phyloP scores from a whole-genome alignment of 805 yeast species.

The Candida loeiensis region DNA sequence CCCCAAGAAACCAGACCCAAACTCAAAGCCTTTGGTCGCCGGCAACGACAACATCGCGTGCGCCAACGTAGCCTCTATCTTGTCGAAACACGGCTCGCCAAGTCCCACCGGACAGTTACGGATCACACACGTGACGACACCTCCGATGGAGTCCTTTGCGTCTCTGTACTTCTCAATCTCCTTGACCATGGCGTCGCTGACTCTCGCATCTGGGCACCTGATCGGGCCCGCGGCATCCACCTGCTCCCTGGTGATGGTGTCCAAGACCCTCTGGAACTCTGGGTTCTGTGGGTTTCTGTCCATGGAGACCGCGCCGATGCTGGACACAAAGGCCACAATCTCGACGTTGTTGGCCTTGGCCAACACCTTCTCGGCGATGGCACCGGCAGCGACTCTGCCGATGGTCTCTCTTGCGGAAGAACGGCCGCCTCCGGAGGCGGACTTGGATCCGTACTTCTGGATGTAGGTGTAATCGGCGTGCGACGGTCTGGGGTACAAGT shows the following conservation, averaged over 20 bases:
- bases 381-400: constrained; percentile 98
- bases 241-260: constrained; percentile 78
- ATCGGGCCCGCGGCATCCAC: constrained; percentile 88
- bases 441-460: constrained; percentile 86
- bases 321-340: constrained; percentile 94
- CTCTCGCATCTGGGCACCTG: constrained; percentile 81
- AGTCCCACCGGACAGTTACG: constrained; percentile 93
- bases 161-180: constrained; percentile 86
- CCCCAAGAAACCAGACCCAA: constrained; percentile 95
- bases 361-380: constrained; percentile 91
- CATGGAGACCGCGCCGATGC: constrained; percentile 80
- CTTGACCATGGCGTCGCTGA: constrained; percentile 76
- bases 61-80: constrained; percentile 90
- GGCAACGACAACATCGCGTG: constrained; percentile 98
- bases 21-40: constrained; percentile 96
- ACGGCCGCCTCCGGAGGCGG: constrained; percentile 96
- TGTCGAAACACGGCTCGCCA: constrained; percentile 97
- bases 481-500: constrained; percentile 92
- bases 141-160: constrained; percentile 90
- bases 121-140: constrained; percentile 95
- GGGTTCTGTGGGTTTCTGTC: constrained; percentile 65
- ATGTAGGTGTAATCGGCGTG: constrained; percentile 96
- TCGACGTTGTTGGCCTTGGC: constrained; percentile 75
- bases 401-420: constrained; percentile 97
- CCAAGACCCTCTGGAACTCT: constrained; percentile 62